Evolutionary conservation across 257 asterid species (phyloP), one percentile per base, ranked within the genome.

Genomic region (Anisodus acutangulus): DNA sequence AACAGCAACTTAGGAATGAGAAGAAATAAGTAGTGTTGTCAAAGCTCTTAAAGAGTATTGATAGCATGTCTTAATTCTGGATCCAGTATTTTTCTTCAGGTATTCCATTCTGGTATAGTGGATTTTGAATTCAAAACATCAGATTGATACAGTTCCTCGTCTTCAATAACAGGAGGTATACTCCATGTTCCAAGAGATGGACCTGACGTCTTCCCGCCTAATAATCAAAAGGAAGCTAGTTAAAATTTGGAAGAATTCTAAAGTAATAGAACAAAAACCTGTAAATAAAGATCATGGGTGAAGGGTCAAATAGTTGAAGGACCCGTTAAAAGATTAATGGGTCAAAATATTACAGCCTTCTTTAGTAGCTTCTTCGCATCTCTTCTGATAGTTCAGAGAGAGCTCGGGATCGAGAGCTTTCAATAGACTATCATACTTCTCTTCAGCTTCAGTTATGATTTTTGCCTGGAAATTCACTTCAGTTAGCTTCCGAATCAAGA

Each of bases 291-390:
- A 70, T 53, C 41, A 15, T 2, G 12, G 22, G 19, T 22, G 26
- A 58, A 68, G 64, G 22, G n/a, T 22, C 54, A 82, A 17, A 54
- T 35, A 53, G 62, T 54, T 15, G 31, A 35, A 68, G 26, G 47
- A 49, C 51, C 9, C 63, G 17, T 55, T 43, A 16, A 15, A 51
- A 66, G 13, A n/a, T 74, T 2, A 10, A 45, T 4, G 10, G 59
- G 79, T 9, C 55, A 26, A 41, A 10, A 71, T 2, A 43, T 22
- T 82, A 94, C 5, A 3, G 5, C 98, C 99, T 93, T 96, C 99
- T 90, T 84, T 92, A 17, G 98, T 96, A 81, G 99, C 98, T 88
- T 92, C 98, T 92, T 94, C 95, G 80, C 98, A 96, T 89, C 99
- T 92, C 88, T 85, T 91, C 85, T 86, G 93, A 89, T 92, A 92